Evolutionary conservation across 78 protist genomes (phyloP), one percentile per base, ranked within the genome.

Genomic region (Dictyostelium capitatum): DNA sequence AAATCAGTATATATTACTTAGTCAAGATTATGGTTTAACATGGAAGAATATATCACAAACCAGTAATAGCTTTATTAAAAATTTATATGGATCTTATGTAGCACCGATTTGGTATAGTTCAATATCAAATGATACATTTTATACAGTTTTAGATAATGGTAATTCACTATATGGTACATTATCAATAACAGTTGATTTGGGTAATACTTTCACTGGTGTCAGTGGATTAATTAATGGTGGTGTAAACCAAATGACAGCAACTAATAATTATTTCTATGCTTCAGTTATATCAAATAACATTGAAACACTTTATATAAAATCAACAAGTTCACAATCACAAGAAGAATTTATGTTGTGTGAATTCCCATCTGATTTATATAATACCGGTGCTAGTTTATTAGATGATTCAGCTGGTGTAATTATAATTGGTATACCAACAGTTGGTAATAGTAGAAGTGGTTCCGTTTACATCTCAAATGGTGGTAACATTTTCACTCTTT

Each of bases 1-100:
- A 2, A 10, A 6, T 1, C 3, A 12, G 4, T 62, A 25, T 4
- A 73, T 56, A 17, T 43, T 32, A 6, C 48, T 80, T 0, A 79
- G 87, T 28, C 20, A 17, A 23, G 95, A 90, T 74, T 90, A 79
- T 47, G 95, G 95, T 57, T 28, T 30, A 3, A 90, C 65, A 28
- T 90, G 95, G 95, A 69, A 6, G 0, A 47, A 80, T 30, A 37
- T 59, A 6, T 83, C 62, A n/a, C 73, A 41, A 6, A 2, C 2
- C 2, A 72, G 32, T 15, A 46, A 46, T 20, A 11, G 41, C 1
- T 11, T 12, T 10, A 32, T 83, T 6, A 28, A n/a, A 17, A 25
- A 11, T 1, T 47, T 20, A 67, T 20, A 17, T 11, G 48, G 54
- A 23, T 30, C 30, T 30, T 53, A 4, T 3, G 10, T 43, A 1